phyloP scores from a whole-genome alignment of 2,329 filamentous ascomycete species.

The Myriosclerotinia duriaeana region DNA sequence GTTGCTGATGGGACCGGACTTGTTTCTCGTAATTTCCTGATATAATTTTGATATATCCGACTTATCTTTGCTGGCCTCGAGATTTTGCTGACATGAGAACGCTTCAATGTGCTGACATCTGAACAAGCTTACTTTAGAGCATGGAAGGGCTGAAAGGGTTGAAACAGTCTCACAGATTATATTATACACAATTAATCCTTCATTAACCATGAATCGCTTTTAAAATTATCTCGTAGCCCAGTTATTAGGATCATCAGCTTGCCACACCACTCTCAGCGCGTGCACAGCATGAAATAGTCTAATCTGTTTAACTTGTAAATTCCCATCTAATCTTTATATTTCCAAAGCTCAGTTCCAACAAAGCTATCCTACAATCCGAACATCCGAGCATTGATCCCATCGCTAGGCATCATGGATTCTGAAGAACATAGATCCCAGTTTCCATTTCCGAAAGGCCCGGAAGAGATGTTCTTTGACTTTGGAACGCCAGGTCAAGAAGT shows the following conservation, averaged over 20 bases:
- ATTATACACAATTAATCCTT: background rate
- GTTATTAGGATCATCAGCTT: conserved; percentile 13
- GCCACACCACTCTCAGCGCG: background rate
- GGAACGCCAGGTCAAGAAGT: conserved; percentile 24
- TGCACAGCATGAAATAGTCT: background rate
- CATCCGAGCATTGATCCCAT: background rate
- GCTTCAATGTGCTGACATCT: conserved; percentile 11
- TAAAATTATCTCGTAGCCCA: background rate
- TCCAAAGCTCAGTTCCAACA: background rate
- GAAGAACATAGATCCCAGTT: background rate
- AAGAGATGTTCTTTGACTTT: conserved; percentile 34
- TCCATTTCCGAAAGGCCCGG: conserved; percentile 10
- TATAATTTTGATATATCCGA: background rate
- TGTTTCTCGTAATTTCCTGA: background rate
- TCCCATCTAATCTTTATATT: background rate
- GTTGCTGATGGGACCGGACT: background rate
- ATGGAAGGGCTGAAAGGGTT: background rate
- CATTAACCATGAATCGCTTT: background rate
- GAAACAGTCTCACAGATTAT: background rate
- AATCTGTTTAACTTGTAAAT: background rate
- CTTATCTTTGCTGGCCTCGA: background rate
- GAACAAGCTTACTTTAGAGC: conserved; percentile 9
- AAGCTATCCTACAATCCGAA: background rate
- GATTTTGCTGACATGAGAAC: conserved; percentile 14
- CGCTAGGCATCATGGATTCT: background rate